Base-by-base conservation (phyloP, 352 stramenopile species). In the Phytophthora ramorum region DNA sequence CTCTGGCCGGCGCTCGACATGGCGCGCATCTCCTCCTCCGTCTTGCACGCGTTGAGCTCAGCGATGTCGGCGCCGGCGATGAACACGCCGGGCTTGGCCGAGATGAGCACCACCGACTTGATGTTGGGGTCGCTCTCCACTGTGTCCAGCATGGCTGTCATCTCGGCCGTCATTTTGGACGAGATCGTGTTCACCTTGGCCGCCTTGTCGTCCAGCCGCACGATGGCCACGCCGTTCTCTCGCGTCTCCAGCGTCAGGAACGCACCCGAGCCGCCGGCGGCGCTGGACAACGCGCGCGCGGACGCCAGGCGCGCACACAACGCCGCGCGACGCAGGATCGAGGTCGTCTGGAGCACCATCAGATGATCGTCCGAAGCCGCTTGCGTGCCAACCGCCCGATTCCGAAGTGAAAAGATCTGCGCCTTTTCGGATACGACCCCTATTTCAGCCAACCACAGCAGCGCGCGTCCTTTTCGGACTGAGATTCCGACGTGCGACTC, bases 31-130 rank as follows among this genome's bases (percentile, higher is more conserved):
- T 99, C 87, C 53, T 96, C 85, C 30, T 98, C 83, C n/a, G 76
- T 85, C 68, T 92, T 87, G 69, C 76, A 84, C 41, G 83, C 89
- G 51, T 83, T 75, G 20, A 99, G 96, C 79, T 99, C 97, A 48
- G 93, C 87, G 79, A 99, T 99, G 73, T 99, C 97, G 4, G 97
- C 97, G 44, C 97, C 97, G 14, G 97, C 97, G 73, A 99, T 99
- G 76, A 99, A 99, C 78, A 97, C 98, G 52, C 97, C 95, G 0
- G 95, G 91, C 75, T 99, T 99, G 60, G 81, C 92, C 20, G 96
- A 99, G 37, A 98, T 97, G 78, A 99, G 97, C 63, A 99, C 97
- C 34, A 98, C 94, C 22, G 94, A 97, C 83, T 98, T 99, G 72
- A 99, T 92, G 57, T 83, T 85, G 14, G 77, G 60, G 73, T 98